Evolutionary conservation across 2,329 filamentous ascomycete species (phyloP), one percentile per base, ranked within the genome.

Genomic region (Shiraia bambusicola): DNA sequence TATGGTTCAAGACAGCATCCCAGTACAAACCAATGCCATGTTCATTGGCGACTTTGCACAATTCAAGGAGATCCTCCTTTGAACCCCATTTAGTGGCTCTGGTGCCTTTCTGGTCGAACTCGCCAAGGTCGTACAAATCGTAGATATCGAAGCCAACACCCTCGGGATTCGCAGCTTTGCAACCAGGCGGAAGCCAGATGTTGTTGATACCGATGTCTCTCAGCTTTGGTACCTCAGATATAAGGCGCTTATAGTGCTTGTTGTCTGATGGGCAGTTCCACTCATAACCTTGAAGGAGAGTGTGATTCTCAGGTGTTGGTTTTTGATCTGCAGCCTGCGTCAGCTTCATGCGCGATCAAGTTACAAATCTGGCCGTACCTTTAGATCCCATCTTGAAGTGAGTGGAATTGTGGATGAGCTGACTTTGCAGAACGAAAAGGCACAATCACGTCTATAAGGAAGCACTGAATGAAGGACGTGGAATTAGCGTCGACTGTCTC

Each of bases 1-100:
- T 87, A 61, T 88, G 85, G 56, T 87, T 88, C 31, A 88, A 69
- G 6, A 89, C 83, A 1, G 83, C 81, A 62, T 88, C 85, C 75
- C 83, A 88, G 51, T 86, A 76, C 0, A 87, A 55, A 0, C 77
- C 76, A 7, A 88, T 71, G 0, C 76, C 78, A 16, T 76, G 52
- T 27, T 76, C 67, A 36, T 76, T 71, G 0, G 82, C 82, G 10
- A 69, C 65, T 14, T 72, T 64, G 2, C 72, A 67, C 34, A 88
- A 63, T 13, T 72, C 69, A 2, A 77, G 50, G 12, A 88, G 69
- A 40, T 87, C 82, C 31, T 79, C 75, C 55, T 80, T 81, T 2
- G 72, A 70, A 2, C 85, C 85, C 84, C 84, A 89, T 72, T 87
- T 88, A 1, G 84, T 88, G 2, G 71, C 69, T 4, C 68, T 69